A percentile compares a stretch with the other conserved stretches of the same genome.
These are phyloP conservation scores for Solanum chmielewskii DNA, from an alignment of 257 asterid genomes.

Conservation along the genomic window DNA sequence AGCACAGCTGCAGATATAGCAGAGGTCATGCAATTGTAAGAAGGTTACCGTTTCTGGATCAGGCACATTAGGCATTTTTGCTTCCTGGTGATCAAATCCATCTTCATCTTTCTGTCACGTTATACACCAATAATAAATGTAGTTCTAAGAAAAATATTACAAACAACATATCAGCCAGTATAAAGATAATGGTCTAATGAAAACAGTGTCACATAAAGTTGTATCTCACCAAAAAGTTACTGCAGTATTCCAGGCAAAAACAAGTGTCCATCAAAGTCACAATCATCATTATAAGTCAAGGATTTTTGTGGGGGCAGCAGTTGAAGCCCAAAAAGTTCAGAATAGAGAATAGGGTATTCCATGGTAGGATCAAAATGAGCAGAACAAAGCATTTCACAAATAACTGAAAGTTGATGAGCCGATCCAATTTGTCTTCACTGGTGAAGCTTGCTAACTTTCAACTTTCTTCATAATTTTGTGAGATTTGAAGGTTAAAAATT, in stretches of 20 bases:
- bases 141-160: not conserved
- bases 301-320: not conserved
- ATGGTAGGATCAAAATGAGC: not conserved
- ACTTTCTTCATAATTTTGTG: not conserved
- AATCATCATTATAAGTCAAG: not conserved
- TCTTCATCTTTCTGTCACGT: conserved; percentile 71
- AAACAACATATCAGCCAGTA: not conserved
- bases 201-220: not conserved
- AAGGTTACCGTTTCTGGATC: conserved; percentile 63
- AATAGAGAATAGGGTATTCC: not conserved
- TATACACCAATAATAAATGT: not conserved
- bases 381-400: not conserved
- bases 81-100: conserved; percentile 74
- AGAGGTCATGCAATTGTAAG: conserved; percentile 1
- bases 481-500: not conserved
- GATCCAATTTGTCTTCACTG: not conserved
- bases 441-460: not conserved
- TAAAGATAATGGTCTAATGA: not conserved
- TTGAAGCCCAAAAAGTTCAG: not conserved
- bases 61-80: conserved; percentile 66
- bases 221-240: not conserved
- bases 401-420: not conserved
- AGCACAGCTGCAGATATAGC: not conserved
- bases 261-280: not conserved
- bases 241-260: not conserved